phyloP scores from a whole-genome alignment of 2,329 filamentous ascomycete genomes.

The Coniochaeta pulveracea region DNA sequence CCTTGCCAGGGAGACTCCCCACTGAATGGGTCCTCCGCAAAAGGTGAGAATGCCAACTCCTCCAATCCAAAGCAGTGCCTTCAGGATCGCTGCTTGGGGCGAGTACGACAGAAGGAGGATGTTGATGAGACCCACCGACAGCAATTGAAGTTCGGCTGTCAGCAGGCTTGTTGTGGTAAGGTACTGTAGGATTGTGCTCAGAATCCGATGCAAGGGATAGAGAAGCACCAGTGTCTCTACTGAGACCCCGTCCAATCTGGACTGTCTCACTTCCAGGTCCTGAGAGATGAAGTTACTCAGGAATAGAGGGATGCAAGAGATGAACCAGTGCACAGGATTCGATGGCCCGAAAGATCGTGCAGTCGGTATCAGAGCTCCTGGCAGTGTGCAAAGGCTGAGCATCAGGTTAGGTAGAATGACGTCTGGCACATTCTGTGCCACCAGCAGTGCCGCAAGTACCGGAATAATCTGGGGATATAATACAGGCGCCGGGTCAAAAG shows the following conservation, averaged over 20 bases:
- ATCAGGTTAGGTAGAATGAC: conserved; percentile 69
- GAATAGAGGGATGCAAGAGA: conserved; percentile 60
- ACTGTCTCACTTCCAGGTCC: conserved; percentile 15
- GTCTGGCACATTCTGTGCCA: conserved; percentile 49
- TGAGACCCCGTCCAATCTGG: conserved; percentile 14
- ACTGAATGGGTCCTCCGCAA: conserved; percentile 64
- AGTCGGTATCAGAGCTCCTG: conserved; percentile 59
- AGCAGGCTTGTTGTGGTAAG: conserved; percentile 84
- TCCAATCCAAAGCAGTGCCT: conserved; percentile 76
- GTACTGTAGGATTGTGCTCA: conserved; percentile 63
- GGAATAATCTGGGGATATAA: conserved; percentile 74
- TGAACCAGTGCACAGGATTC: conserved; percentile 65
- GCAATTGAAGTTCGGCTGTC: conserved; percentile 74
- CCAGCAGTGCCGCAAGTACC: conserved; percentile 62
- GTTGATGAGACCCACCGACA: conserved; percentile 75
- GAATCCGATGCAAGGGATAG: conserved; percentile 73
- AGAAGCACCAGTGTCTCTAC: conserved; percentile 28
- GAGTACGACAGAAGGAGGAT: conserved; percentile 66
- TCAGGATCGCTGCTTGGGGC: conserved; percentile 75
- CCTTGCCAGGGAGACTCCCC: conserved; percentile 75
- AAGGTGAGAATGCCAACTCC: conserved; percentile 63
- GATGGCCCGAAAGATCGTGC: conserved; percentile 42
- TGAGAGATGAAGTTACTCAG: conserved; percentile 23
- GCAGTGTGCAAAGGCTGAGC: conserved; percentile 69
- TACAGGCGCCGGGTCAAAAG: conserved; percentile 88